phyloP scores from a whole-genome alignment of 2,329 filamentous ascomycete genomes.

The Gnomoniopsis smithogilvyi region DNA sequence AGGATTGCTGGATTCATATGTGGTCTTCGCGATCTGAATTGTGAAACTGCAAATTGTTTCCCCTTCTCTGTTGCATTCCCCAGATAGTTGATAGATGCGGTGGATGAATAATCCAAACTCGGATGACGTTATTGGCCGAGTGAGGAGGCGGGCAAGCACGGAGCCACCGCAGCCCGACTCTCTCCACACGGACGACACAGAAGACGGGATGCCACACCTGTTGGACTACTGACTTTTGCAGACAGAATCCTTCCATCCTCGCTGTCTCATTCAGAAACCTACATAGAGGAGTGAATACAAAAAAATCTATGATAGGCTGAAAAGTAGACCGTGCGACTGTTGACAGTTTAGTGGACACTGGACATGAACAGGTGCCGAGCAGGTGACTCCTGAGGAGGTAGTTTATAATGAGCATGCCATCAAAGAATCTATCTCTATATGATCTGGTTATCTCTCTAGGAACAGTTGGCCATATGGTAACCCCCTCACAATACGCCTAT shows the following conservation, averaged over 20 bases:
- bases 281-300: no score
- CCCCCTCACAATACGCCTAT: conserved; percentile 49
- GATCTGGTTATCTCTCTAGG: not conserved
- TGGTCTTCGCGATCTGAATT: not conserved
- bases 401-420: no score
- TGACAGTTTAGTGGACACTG: no score
- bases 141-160: not conserved
- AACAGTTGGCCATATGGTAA: not conserved
- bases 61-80: conserved; percentile 1
- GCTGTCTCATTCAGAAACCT: no score
- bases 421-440: no score
- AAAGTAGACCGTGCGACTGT: no score
- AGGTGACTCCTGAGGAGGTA: no score
- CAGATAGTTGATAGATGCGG: not conserved
- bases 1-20: conserved; percentile 42
- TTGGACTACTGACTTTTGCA: no score
- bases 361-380: no score
- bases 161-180: not conserved
- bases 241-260: no score
- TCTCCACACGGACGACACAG: not conserved
- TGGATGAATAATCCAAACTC: conserved; percentile 14
- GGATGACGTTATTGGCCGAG: conserved; percentile 18
- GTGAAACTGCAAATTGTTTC: not conserved
- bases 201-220: no score
- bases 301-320: no score